A percentile compares a stretch with the other conserved stretches of the same genome.
Conservation (phyloP, 352 stramenopile genomes). For the Phytopythium sindhum region DNA sequence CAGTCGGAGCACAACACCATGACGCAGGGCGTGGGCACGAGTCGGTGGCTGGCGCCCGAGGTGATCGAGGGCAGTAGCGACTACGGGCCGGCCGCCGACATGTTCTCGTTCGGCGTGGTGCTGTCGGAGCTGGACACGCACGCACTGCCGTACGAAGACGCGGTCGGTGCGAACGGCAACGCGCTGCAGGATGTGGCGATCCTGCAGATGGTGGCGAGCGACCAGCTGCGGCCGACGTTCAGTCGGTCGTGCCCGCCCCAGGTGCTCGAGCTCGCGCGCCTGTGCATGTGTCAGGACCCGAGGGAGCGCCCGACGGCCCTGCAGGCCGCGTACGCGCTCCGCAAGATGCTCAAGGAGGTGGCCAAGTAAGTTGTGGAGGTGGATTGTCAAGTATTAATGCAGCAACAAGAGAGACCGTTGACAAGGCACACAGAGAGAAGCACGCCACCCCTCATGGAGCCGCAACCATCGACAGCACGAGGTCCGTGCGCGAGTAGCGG, state of each 20-base stretch:
- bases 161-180: constrained; percentile 17
- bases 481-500: constrained; percentile 6
- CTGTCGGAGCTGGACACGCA: constrained; percentile 31
- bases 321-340: constrained; percentile 37
- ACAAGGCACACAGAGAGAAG: neutral
- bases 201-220: constrained; percentile 38
- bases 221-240: constrained; percentile 18
- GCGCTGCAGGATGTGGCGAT: constrained; percentile 29
- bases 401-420: neutral
- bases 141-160: constrained; percentile 33
- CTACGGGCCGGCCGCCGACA: constrained; percentile 21
- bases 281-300: constrained; percentile 30
- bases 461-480: neutral
- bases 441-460: neutral
- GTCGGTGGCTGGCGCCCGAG: constrained; percentile 24
- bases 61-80: constrained; percentile 13
- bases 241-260: constrained; percentile 12
- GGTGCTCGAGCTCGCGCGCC: constrained; percentile 25
- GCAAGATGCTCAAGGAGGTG: constrained; percentile 18
- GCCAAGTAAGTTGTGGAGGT: neutral
- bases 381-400: neutral
- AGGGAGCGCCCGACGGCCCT: constrained; percentile 31
- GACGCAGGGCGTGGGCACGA: constrained; percentile 24
- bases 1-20: constrained; percentile 22
- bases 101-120: constrained; percentile 37